A percentile compares a stretch with the other conserved stretches of the same genome.
These are phyloP conservation scores for Colletotrichum liaoningense DNA, from an alignment of 2,329 filamentous ascomycete species.

Conservation along the genomic window DNA sequence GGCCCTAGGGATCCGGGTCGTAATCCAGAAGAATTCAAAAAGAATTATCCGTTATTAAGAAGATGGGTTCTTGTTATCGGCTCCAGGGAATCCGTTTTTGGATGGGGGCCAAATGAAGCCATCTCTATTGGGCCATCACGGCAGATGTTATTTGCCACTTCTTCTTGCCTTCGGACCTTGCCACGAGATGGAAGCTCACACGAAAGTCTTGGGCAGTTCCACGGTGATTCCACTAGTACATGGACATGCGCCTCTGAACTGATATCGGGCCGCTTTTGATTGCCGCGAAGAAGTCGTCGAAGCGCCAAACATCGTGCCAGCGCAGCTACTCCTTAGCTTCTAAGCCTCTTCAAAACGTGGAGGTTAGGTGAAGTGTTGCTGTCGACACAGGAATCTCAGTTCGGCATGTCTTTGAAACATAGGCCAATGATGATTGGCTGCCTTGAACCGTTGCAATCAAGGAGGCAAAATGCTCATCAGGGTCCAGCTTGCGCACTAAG, in stretches of 20 bases:
- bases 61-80: constrained; percentile 16
- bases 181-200: background rate
- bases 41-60: constrained; percentile 22
- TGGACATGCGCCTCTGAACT: background rate
- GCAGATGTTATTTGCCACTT: constrained; percentile 16
- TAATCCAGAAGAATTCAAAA: constrained; percentile 18
- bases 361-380: background rate
- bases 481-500: constrained; percentile 30
- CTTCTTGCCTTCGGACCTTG: constrained; percentile 1
- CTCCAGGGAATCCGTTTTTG: constrained; percentile 10
- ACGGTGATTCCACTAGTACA: background rate
- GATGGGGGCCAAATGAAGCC: constrained; percentile 31
- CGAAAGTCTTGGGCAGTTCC: background rate
- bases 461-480: constrained; percentile 16
- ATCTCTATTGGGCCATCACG: background rate
- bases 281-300: background rate
- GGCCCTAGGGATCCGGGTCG: constrained; percentile 7
- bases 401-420: constrained; percentile 20
- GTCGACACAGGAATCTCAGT: constrained; percentile 6
- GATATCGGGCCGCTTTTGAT: constrained; percentile 7
- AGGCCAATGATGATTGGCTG: constrained; percentile 20
- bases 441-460: constrained; percentile 21
- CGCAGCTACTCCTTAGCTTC: background rate
- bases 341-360: constrained; percentile 1
- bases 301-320: background rate